A percentile compares a stretch with the other conserved stretches of the same genome.
phyloP scores from a whole-genome alignment of 164 flowering plant genomes.

The Vitis labrusca region DNA sequence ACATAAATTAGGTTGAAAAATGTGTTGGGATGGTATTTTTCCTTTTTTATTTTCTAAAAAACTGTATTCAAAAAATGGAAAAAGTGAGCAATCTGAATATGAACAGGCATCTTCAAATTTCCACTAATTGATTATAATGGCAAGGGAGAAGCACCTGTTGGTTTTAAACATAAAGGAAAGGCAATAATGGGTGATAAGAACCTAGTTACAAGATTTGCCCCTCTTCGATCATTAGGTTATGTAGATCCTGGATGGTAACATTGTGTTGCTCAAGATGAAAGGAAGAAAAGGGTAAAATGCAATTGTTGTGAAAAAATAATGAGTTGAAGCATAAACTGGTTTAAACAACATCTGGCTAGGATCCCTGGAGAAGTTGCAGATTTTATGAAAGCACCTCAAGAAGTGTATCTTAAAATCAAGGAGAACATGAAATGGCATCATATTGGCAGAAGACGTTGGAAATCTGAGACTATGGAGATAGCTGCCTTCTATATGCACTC shows the following conservation, averaged over 20 bases:
- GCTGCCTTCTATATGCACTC: slow-evolving; percentile 42
- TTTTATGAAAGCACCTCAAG: slow-evolving; percentile 69
- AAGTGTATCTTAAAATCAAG: slow-evolving; percentile 65
- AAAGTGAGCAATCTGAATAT: slow-evolving; percentile 45
- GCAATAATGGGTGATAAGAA: slow-evolving; percentile 39
- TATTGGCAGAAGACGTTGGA: slow-evolving; percentile 55
- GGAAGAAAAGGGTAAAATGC: slow-evolving; percentile 74
- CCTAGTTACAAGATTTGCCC: slow-evolving; percentile 42
- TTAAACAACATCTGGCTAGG: slow-evolving; percentile 79
- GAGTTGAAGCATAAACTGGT: slow-evolving; percentile 78
- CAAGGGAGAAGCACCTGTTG: slow-evolving; percentile 38
- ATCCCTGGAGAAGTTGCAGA: slow-evolving; percentile 80
- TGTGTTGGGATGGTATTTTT: too few relatives aligned
- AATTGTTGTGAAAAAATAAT: slow-evolving; percentile 72
- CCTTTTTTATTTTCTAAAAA: too few relatives aligned
- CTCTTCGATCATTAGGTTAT: slow-evolving; percentile 72
- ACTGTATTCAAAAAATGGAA: slow-evolving; percentile 11
- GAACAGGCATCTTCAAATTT: slow-evolving; percentile 39
- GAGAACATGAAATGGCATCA: slow-evolving; percentile 85
- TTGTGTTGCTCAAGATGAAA: slow-evolving; percentile 64
- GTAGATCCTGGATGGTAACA: slow-evolving; percentile 80
- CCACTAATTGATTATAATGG: slow-evolving; percentile 43
- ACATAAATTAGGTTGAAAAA: too few relatives aligned
- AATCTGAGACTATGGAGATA: slow-evolving; percentile 48
- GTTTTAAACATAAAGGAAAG: slow-evolving; percentile 49